phyloP scores from a whole-genome alignment of 306 rosid genomes.

The Cercis canadensis region DNA sequence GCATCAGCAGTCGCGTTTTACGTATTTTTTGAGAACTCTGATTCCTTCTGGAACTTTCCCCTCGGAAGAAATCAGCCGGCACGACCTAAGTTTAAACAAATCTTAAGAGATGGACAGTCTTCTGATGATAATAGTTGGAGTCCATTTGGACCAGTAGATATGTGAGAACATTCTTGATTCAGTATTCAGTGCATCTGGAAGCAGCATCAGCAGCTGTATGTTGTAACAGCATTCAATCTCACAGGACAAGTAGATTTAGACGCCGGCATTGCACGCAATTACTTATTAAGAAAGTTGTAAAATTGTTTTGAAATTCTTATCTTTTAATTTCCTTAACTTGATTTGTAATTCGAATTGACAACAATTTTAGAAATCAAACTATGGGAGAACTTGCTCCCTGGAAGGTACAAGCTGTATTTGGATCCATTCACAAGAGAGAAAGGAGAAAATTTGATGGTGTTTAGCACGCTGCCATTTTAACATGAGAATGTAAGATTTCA shows the following conservation, averaged over 20 bases:
- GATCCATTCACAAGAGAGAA: neutral
- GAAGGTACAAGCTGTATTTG: conserved; percentile 6
- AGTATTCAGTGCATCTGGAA: conserved; percentile 17
- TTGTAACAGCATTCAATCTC: conserved; percentile 34
- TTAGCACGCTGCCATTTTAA: too few relatives aligned
- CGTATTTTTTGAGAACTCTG: conserved; percentile 85
- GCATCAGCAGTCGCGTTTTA: conserved; percentile 79
- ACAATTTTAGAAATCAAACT: conserved; percentile 26
- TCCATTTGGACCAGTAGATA: conserved; percentile 67
- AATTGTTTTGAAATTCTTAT: neutral
- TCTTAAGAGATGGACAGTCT: conserved; percentile 55
- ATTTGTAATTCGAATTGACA: conserved; percentile 20
- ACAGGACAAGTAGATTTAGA: too few relatives aligned
- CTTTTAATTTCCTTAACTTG: conserved; percentile 3
- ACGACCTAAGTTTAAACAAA: conserved; percentile 55
- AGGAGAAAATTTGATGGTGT: neutral
- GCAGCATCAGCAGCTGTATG: conserved; percentile 22
- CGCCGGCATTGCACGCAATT: conserved; percentile 15
- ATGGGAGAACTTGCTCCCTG: too few relatives aligned
- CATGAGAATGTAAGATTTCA: too few relatives aligned
- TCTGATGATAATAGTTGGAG: conserved; percentile 65
- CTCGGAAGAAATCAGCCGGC: conserved; percentile 66
- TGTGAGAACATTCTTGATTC: conserved; percentile 53
- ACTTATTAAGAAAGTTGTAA: neutral
- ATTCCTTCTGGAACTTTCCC: conserved; percentile 91